Conservation (phyloP, 441 rosid species). For the Pelargonium cotyledonis region DNA sequence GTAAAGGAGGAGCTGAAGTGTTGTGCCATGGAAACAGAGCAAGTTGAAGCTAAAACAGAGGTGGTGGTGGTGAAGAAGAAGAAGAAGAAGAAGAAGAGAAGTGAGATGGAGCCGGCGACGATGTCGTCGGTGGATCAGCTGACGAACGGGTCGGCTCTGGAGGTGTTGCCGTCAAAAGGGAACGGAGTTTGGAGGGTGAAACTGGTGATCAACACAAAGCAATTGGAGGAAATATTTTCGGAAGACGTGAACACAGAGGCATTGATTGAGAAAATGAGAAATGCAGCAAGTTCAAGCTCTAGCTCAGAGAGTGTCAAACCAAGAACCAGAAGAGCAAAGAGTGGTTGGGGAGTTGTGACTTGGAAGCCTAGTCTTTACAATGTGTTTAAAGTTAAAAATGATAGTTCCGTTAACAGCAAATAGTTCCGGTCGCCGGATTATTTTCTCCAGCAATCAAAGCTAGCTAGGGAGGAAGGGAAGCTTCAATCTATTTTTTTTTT, state of each 20-base stretch:
- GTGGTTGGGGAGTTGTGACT: not conserved
- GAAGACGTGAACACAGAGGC: constrained; percentile 3
- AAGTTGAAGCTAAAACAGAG: too few species aligned
- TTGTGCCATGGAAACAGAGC: not conserved
- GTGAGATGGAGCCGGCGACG: not conserved
- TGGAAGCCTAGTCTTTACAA: not conserved
- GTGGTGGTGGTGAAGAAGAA: too few species aligned
- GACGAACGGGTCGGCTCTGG: not conserved
- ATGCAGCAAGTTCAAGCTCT: not conserved
- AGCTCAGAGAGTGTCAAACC: not conserved
- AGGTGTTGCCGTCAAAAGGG: constrained; percentile 1
- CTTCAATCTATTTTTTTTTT: too few species aligned
- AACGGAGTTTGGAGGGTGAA: not conserved
- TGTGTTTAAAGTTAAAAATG: not conserved
- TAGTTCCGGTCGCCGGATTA: not conserved
- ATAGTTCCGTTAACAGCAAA: not conserved
- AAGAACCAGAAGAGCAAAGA: not conserved
- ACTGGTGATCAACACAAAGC: constrained; percentile 1
- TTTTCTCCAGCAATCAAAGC: not conserved
- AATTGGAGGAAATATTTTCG: constrained; percentile 1
- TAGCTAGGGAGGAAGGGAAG: too few species aligned
- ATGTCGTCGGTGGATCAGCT: constrained; percentile 2
- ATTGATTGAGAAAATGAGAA: not conserved
- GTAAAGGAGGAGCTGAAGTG: not conserved
- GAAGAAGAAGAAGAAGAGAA: too few species aligned